Percentiles rank a stretch among this genome's conserved stretches.
These are phyloP conservation scores for Cochlearia excelsa DNA, from an alignment of 345 rosid species.

Conservation along the genomic window DNA sequence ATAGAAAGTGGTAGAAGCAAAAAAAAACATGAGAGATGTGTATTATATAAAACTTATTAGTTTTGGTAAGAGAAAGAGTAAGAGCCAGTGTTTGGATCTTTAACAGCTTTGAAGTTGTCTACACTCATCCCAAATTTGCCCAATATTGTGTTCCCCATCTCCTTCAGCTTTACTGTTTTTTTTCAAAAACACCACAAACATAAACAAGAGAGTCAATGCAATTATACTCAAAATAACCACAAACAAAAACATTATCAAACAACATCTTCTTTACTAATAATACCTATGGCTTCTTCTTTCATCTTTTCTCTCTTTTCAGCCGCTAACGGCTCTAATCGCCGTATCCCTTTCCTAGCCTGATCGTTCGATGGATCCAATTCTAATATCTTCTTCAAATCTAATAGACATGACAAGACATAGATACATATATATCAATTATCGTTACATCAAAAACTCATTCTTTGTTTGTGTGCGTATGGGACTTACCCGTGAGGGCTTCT, in stretches of 20 bases:
- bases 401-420: neutral
- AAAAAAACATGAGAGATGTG: no score
- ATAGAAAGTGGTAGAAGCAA: neutral
- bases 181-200: neutral
- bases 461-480: neutral
- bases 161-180: slow-evolving; percentile 70
- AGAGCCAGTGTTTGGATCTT: slow-evolving; percentile 88
- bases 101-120: slow-evolving; percentile 85
- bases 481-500: slow-evolving; percentile 74
- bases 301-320: slow-evolving; percentile 76
- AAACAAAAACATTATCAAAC: slow-evolving; percentile 13
- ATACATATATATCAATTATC: no score
- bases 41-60: neutral
- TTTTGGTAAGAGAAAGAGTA: slow-evolving; percentile 73
- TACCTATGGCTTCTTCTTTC: slow-evolving; percentile 98
- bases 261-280: no score
- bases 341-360: slow-evolving; percentile 59
- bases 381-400: slow-evolving; percentile 72
- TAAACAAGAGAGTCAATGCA: neutral
- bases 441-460: neutral
- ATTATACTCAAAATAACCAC: neutral
- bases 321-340: slow-evolving; percentile 68
- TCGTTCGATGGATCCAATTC: slow-evolving; percentile 73
- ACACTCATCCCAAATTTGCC: slow-evolving; percentile 85
- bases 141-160: slow-evolving; percentile 68